phyloP scores from a whole-genome alignment of 2,329 filamentous ascomycete species.

The Alternaria incomplexa region DNA sequence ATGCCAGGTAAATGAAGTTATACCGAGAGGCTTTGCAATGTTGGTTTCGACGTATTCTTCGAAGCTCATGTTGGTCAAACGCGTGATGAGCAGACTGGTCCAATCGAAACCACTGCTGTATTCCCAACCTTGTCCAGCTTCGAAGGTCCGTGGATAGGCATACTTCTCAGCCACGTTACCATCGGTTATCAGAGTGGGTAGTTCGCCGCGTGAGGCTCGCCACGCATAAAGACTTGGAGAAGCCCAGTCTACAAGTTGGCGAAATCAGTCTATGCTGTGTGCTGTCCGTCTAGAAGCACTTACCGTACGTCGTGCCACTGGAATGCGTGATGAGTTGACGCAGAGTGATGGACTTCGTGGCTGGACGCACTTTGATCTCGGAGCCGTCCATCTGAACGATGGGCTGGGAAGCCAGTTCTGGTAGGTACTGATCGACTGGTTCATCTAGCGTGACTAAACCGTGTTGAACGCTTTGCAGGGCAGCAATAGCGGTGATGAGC shows the following conservation, averaged over 20 bases:
- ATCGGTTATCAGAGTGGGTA: constrained; percentile 1
- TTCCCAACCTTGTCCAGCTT: constrained; percentile 55
- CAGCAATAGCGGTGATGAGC: constrained; percentile 38
- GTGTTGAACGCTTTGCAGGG: constrained; percentile 37
- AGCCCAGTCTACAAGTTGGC: constrained; percentile 36
- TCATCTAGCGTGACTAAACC: constrained; percentile 37
- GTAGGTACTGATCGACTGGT: constrained; percentile 23
- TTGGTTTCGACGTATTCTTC: constrained; percentile 52
- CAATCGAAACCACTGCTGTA: constrained; percentile 59
- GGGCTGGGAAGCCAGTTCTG: constrained; percentile 27
- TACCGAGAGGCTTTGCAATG: constrained; percentile 52
- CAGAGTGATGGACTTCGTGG: constrained; percentile 26
- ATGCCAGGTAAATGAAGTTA: constrained; percentile 37
- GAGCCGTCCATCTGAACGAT: constrained; percentile 10
- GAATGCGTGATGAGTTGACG: constrained; percentile 58
- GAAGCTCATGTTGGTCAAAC: constrained; percentile 46
- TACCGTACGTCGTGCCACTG: constrained; percentile 51
- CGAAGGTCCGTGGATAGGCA: constrained; percentile 31
- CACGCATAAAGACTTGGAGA: constrained; percentile 53
- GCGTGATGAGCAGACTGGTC: constrained; percentile 54
- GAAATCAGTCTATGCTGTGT: neutral
- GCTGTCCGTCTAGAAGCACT: neutral
- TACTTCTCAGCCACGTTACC: constrained; percentile 41
- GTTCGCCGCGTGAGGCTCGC: constrained; percentile 44
- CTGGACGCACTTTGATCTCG: constrained; percentile 11